A percentile compares a stretch with the other conserved stretches of the same genome.
phyloP scores from a whole-genome alignment of 148 eudicot genomes.

The Spergularia marina region DNA sequence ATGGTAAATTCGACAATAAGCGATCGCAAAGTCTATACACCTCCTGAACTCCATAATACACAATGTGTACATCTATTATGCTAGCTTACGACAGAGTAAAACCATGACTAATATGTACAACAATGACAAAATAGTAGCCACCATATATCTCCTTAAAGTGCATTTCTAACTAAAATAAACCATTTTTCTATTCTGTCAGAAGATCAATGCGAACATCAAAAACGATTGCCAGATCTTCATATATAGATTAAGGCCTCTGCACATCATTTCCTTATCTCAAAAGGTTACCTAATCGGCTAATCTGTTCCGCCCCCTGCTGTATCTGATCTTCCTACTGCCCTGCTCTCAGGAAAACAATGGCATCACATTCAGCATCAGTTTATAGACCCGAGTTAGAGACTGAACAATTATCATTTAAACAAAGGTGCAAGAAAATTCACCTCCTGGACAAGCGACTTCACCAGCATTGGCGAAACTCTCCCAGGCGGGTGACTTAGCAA shows the following conservation, averaged over 20 bases:
- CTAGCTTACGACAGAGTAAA: too few relatives aligned
- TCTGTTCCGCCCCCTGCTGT: not conserved
- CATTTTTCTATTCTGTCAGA: too few relatives aligned
- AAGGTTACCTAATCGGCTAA: not conserved
- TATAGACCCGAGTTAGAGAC: not conserved
- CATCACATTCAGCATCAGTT: not conserved
- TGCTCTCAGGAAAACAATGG: conserved; percentile 1
- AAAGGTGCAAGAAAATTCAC: not conserved
- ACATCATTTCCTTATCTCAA: not conserved
- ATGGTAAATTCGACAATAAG: too few relatives aligned
- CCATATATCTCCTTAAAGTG: too few relatives aligned
- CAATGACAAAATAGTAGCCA: too few relatives aligned
- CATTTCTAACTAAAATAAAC: too few relatives aligned
- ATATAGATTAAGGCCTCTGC: not conserved
- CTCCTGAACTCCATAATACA: too few relatives aligned
- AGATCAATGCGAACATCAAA: not conserved
- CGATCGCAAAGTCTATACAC: too few relatives aligned
- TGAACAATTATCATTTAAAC: not conserved
- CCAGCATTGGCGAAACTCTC: conserved; percentile 25
- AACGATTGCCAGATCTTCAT: not conserved
- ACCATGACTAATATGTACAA: too few relatives aligned
- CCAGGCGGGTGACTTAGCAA: conserved; percentile 32
- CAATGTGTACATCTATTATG: too few relatives aligned
- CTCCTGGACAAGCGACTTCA: conserved; percentile 28
- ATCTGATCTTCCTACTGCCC: conserved; percentile 22